Conservation (phyloP, 2,329 filamentous ascomycete species). For the Massarina eburnea region DNA sequence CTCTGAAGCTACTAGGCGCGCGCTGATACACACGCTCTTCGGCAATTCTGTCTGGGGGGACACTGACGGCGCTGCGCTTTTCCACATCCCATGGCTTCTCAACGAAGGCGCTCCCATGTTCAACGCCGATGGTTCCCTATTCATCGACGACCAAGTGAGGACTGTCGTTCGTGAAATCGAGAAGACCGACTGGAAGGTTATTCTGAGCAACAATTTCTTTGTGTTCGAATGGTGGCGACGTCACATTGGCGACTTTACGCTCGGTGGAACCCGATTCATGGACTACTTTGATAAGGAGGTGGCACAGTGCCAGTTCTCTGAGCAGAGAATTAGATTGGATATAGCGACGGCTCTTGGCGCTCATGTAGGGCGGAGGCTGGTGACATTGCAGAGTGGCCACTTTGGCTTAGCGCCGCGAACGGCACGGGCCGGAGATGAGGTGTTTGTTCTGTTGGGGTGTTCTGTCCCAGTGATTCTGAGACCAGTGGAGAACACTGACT, state of each 20-base stretch:
- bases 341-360: no score
- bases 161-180: neutral
- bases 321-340: no score
- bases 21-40: slow-evolving; percentile 7
- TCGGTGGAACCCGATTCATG: slow-evolving; percentile 3
- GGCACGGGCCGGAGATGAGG: no score
- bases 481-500: no score
- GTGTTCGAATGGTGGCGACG: slow-evolving; percentile 2
- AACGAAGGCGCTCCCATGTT: neutral
- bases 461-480: no score
- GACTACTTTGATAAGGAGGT: slow-evolving; percentile 4
- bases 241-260: neutral
- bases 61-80: slow-evolving; percentile 1
- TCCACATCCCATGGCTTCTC: slow-evolving; percentile 8
- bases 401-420: no score
- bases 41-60: slow-evolving; percentile 8
- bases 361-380: no score
- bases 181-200: neutral
- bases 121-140: neutral
- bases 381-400: no score
- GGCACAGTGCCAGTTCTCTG: no score
- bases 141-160: neutral
- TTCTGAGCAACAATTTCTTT: neutral
- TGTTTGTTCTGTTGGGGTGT: no score
- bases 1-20: neutral